phyloP scores from a whole-genome alignment of 495 filamentous ascomycete genomes.

The Penicillium flavigenum region DNA sequence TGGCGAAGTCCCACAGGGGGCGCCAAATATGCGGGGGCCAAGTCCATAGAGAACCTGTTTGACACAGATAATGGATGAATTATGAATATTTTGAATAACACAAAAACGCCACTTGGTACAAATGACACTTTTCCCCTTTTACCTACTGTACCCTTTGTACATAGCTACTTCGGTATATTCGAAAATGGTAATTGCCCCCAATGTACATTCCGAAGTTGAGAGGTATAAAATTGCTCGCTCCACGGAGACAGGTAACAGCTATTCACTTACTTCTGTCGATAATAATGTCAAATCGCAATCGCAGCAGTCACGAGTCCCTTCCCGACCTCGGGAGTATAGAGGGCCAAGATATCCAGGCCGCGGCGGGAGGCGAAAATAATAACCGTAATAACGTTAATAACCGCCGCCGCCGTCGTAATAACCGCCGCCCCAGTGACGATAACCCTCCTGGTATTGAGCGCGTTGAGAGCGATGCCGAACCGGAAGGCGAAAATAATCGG shows the following conservation, averaged over 20 bases:
- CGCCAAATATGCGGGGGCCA: not conserved
- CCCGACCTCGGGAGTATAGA: no score
- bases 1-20: not conserved
- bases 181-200: not conserved
- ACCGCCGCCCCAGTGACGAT: no score
- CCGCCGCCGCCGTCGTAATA: no score
- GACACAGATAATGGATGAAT: not conserved
- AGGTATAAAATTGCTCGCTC: not conserved
- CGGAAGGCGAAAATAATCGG: no score
- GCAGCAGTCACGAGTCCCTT: no score
- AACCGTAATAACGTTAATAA: no score
- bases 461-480: no score
- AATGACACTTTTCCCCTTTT: constrained; percentile 1
- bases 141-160: not conserved
- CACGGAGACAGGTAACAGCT: not conserved
- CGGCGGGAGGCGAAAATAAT: no score
- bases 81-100: not conserved
- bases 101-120: not conserved
- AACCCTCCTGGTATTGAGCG: no score
- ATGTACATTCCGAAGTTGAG: not conserved
- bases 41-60: not conserved
- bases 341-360: no score
- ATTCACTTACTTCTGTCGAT: not conserved
- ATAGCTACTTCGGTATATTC: not conserved
- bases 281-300: not conserved